A percentile compares a stretch with the other conserved stretches of the same genome.
Evolutionary conservation across 2,329 filamentous ascomycete species (phyloP).

Genomic region (Calonectria pseudoturangicola): DNA sequence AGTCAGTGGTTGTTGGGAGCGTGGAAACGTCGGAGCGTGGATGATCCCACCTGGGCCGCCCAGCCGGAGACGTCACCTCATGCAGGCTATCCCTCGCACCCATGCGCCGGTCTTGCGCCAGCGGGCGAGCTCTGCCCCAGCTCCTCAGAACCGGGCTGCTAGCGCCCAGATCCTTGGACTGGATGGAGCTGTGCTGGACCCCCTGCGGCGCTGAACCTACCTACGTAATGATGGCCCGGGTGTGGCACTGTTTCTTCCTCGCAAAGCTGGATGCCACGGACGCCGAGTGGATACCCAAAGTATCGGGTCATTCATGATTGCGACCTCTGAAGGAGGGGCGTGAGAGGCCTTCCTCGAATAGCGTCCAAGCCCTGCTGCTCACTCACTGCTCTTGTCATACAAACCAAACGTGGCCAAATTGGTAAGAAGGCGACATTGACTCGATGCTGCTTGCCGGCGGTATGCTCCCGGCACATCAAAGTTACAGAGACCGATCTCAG

Average conservation of each 20-base stretch:
- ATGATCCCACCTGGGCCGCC: slow-evolving; percentile 38
- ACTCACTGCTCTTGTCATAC: too few species aligned
- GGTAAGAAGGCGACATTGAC: background rate
- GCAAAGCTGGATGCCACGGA: slow-evolving; percentile 19
- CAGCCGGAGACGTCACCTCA: slow-evolving; percentile 39
- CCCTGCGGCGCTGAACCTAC: slow-evolving; percentile 51
- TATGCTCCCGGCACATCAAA: background rate
- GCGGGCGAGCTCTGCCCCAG: slow-evolving; percentile 33
- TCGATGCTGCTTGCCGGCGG: background rate
- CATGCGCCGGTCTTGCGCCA: slow-evolving; percentile 26
- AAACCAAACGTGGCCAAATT: too few species aligned
- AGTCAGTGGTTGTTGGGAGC: slow-evolving; percentile 34
- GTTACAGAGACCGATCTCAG: slow-evolving; percentile 1
- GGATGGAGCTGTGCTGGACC: slow-evolving; percentile 37
- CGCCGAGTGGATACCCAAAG: slow-evolving; percentile 10
- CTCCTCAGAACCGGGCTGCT: slow-evolving; percentile 20
- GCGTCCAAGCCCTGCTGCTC: background rate
- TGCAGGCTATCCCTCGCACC: slow-evolving; percentile 29
- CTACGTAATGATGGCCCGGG: slow-evolving; percentile 53
- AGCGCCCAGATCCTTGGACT: slow-evolving; percentile 40
- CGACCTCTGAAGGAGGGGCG: slow-evolving; percentile 11
- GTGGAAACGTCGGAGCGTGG: slow-evolving; percentile 28
- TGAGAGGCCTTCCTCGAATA: background rate
- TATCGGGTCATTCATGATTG: slow-evolving; percentile 3
- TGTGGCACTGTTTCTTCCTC: slow-evolving; percentile 26